These are phyloP conservation scores for Talinum fruticosum DNA, from an alignment of 148 eudicot species.

Conservation along the genomic window DNA sequence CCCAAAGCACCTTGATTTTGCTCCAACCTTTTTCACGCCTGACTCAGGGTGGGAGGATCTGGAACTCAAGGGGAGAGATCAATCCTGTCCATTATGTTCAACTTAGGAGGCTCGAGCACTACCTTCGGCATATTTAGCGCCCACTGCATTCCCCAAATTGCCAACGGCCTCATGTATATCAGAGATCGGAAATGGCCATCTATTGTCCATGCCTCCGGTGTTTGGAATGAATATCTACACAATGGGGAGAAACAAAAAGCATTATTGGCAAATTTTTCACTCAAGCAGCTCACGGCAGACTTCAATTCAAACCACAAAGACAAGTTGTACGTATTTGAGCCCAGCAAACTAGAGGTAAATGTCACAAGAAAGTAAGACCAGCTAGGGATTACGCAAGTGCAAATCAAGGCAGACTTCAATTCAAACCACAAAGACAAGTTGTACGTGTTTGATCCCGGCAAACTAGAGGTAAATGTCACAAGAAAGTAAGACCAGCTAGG, in stretches of 20 bases:
- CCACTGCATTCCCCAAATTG: slow-evolving; percentile 83
- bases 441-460: background rate
- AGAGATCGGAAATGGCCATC: slow-evolving; percentile 66
- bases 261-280: background rate
- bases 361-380: background rate
- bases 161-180: slow-evolving; percentile 71
- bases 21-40: slow-evolving; percentile 46
- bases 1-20: slow-evolving; percentile 59
- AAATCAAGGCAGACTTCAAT: background rate
- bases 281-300: background rate
- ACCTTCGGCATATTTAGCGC: slow-evolving; percentile 74
- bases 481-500: background rate
- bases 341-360: background rate
- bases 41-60: slow-evolving; percentile 37
- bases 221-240: slow-evolving; percentile 66
- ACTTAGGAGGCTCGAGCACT: slow-evolving; percentile 64
- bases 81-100: slow-evolving; percentile 73
- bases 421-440: background rate
- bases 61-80: slow-evolving; percentile 34
- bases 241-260: background rate
- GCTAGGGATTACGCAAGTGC: background rate
- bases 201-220: slow-evolving; percentile 67
- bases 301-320: background rate
- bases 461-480: background rate
- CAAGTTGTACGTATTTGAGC: too few relatives aligned